Conservation (phyloP, 2,329 filamentous ascomycete species). For the Neonectria coccinea region DNA sequence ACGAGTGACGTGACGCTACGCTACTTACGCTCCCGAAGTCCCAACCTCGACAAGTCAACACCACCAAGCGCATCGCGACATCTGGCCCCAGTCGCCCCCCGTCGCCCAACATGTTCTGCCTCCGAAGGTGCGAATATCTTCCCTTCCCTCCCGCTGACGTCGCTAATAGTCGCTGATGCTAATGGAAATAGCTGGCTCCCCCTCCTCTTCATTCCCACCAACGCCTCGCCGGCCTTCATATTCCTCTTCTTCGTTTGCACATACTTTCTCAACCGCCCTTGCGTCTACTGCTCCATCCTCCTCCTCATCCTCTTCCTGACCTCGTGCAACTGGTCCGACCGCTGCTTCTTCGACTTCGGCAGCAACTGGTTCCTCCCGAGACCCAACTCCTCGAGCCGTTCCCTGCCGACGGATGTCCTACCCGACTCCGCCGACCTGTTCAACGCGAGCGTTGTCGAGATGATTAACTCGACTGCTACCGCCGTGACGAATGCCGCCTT, state of each 20-base stretch:
- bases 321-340: constrained; percentile 88
- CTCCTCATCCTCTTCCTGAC: constrained; percentile 95
- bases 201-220: constrained; percentile 88
- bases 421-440: constrained; percentile 50
- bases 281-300: constrained; percentile 96
- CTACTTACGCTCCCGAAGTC: constrained; percentile 11
- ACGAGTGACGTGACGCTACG: constrained; percentile 25
- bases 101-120: constrained; percentile 66
- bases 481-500: constrained; percentile 75
- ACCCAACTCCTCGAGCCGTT: constrained; percentile 51
- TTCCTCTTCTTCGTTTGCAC: constrained; percentile 91
- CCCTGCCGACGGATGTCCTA: constrained; percentile 37
- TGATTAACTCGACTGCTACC: constrained; percentile 76
- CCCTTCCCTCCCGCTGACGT: constrained; percentile 28
- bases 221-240: constrained; percentile 86
- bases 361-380: constrained; percentile 95
- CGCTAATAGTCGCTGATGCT: constrained; percentile 11
- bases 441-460: constrained; percentile 64
- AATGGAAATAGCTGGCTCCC: constrained; percentile 76
- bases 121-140: constrained; percentile 63
- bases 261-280: constrained; percentile 95
- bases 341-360: constrained; percentile 91
- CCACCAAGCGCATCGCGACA: constrained; percentile 29
- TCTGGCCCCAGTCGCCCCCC: constrained; percentile 7
- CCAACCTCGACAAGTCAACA: constrained; percentile 13